A percentile compares a stretch with the other conserved stretches of the same genome.
phyloP scores from a whole-genome alignment of 2,329 filamentous ascomycete genomes.

The Aschersonia sp. region DNA sequence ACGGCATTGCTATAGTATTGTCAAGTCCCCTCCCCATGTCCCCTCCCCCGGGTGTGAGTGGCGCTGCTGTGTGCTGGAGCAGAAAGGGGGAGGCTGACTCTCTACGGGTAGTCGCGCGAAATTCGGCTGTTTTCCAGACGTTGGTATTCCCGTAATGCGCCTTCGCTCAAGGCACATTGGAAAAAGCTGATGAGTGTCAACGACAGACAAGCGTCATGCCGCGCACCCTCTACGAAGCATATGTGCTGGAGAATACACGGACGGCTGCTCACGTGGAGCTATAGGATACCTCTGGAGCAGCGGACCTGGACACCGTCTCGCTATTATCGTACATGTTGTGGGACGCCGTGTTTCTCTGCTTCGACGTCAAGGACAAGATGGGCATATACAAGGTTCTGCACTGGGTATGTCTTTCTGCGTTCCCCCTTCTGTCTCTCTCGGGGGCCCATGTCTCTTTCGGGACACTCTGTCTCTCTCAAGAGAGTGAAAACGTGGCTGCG shows the following conservation, averaged over 20 bases:
- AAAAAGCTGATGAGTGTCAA: neutral
- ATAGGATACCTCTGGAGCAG: conserved; percentile 25
- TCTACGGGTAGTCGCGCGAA: conserved; percentile 16
- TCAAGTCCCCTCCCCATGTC: conserved; percentile 1
- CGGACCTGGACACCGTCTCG: conserved; percentile 19
- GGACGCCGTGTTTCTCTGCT: conserved; percentile 24
- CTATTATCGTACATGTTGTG: conserved; percentile 19
- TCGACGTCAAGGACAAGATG: conserved; percentile 19
- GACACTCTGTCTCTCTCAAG: neutral
- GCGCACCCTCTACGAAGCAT: conserved; percentile 20
- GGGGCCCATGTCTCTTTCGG: neutral
- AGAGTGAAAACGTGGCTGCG: neutral
- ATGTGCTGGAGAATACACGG: conserved; percentile 13
- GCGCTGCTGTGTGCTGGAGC: too few species aligned
- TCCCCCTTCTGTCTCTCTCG: neutral
- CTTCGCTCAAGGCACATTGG: too few species aligned
- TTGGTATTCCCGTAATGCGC: conserved; percentile 7
- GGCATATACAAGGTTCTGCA: conserved; percentile 18
- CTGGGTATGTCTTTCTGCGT: conserved; percentile 15
- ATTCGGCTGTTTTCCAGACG: conserved; percentile 23
- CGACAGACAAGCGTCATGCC: conserved; percentile 16
- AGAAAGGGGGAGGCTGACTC: too few species aligned
- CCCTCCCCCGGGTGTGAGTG: neutral
- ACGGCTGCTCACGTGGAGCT: conserved; percentile 16
- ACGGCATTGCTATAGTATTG: conserved; percentile 22